Evolutionary conservation across 305 asterid genomes (phyloP).

Genomic region (Solanum chacoense): DNA sequence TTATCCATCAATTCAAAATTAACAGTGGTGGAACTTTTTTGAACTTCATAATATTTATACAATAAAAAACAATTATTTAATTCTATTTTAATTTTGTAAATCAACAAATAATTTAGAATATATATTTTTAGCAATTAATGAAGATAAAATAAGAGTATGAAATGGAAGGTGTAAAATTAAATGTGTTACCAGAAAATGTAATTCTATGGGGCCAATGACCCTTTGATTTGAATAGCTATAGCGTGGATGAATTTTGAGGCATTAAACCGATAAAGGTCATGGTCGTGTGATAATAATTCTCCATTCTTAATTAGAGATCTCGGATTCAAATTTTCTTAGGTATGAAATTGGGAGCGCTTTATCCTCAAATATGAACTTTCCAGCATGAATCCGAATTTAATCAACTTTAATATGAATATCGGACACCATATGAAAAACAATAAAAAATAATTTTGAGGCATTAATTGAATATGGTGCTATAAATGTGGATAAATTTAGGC

Average conservation of each 20-base stretch:
- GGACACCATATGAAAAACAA: background rate
- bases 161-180: background rate
- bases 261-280: background rate
- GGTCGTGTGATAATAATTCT: background rate
- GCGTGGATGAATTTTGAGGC: background rate
- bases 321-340: too few species aligned
- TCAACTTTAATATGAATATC: fast-evolving
- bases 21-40: background rate
- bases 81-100: background rate
- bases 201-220: background rate
- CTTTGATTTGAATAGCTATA: background rate
- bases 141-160: background rate
- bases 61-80: background rate
- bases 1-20: too few species aligned
- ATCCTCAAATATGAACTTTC: too few species aligned
- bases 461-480: background rate
- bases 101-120: background rate
- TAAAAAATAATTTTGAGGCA: background rate
- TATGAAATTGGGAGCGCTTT: fast-evolving
- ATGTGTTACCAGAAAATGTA: background rate
- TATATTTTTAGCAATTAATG: background rate
- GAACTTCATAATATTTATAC: background rate
- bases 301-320: too few species aligned
- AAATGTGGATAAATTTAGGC: background rate
- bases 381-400: too few species aligned